Evolutionary conservation across 441 rosid genomes (phyloP).

Genomic region (Mallotus japonicus): DNA sequence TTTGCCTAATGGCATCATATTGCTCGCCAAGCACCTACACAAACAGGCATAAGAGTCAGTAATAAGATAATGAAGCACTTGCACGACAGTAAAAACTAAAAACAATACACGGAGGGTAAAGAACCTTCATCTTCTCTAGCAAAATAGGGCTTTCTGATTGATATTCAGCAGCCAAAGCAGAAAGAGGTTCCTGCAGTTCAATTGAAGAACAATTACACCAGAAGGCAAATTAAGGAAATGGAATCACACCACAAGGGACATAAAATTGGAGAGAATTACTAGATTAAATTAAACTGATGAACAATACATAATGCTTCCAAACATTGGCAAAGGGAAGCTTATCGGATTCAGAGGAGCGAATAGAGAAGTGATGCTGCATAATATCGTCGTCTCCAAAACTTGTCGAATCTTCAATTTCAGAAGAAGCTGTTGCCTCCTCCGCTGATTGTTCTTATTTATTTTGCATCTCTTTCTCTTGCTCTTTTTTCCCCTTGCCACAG

Average conservation of each 20-base stretch:
- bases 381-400: constrained; percentile 41
- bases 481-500: no score
- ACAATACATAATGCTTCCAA: no score
- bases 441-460: constrained; percentile 37
- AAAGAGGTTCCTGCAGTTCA: constrained; percentile 65
- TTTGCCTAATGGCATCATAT: constrained; percentile 25
- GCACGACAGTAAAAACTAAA: background rate
- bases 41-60: constrained; percentile 1
- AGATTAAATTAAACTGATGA: no score
- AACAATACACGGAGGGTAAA: background rate
- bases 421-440: constrained; percentile 27
- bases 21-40: constrained; percentile 55
- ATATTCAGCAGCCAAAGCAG: constrained; percentile 65
- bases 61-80: background rate
- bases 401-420: constrained; percentile 42
- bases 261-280: background rate
- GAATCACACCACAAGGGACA: background rate
- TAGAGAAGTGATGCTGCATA: constrained; percentile 49
- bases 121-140: constrained; percentile 81
- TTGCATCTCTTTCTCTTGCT: constrained; percentile 38
- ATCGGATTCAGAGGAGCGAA: constrained; percentile 50
- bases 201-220: background rate
- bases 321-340: constrained; percentile 33
- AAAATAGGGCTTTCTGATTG: constrained; percentile 79
- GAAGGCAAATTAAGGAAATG: background rate